Percentiles rank a stretch among this genome's conserved stretches.
Conservation (phyloP, 2,329 filamentous ascomycete species). For the Trichoderma atroviride region DNA sequence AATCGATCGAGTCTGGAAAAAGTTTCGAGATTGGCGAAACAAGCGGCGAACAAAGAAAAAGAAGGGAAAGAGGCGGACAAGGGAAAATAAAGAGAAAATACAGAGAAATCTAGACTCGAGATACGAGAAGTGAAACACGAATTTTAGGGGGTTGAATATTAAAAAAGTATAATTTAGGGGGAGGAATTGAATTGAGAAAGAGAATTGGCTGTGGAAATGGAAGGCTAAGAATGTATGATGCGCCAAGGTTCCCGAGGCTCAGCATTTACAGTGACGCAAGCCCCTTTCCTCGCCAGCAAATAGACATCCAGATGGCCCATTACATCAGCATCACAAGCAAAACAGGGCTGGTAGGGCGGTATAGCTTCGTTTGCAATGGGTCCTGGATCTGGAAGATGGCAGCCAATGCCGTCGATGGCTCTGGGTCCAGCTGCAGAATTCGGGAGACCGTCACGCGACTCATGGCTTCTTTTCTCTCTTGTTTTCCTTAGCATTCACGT, state of each 20-base stretch:
- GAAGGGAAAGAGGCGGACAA: not conserved
- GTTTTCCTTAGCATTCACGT: not conserved
- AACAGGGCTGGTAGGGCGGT: not conserved
- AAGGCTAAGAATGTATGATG: constrained; percentile 1
- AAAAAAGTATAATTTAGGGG: not conserved
- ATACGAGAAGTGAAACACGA: not conserved
- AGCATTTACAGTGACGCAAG: constrained; percentile 24
- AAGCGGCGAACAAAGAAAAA: not conserved
- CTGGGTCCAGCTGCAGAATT: constrained; percentile 1
- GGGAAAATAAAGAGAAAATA: not conserved
- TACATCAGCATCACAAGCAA: constrained; percentile 23
- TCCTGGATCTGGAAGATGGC: not conserved
- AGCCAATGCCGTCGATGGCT: not conserved
- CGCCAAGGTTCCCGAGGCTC: not conserved
- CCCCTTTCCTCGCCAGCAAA: constrained; percentile 9
- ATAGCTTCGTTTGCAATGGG: not conserved
- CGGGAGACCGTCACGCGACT: constrained; percentile 25
- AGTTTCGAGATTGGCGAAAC: not conserved
- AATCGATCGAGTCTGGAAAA: not conserved
- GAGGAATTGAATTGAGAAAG: not conserved
- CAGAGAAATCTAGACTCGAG: not conserved
- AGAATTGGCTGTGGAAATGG: not conserved
- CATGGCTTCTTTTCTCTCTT: not conserved
- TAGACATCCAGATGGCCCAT: not conserved
- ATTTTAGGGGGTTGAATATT: not conserved